phyloP scores from a whole-genome alignment of 495 filamentous ascomycete species.

The Alectoria sarmentosa region DNA sequence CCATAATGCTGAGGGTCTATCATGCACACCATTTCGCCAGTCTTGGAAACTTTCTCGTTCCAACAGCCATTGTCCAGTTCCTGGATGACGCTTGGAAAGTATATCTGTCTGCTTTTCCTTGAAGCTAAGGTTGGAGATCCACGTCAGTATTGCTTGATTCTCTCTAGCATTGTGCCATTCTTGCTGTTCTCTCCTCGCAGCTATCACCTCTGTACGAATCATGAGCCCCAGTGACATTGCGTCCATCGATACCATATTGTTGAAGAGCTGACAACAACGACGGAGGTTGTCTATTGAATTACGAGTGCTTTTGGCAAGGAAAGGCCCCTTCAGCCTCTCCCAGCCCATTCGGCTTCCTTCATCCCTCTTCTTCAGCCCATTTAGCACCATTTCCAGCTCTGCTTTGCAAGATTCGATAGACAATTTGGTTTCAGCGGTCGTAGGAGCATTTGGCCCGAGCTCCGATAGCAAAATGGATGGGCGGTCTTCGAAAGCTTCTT shows the following conservation, averaged over 20 bases:
- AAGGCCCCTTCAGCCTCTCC: slow-evolving; percentile 5
- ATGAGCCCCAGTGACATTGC: neutral
- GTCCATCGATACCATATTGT: slow-evolving; percentile 11
- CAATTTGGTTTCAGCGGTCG: neutral
- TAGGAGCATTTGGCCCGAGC: neutral
- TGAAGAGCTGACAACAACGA: slow-evolving; percentile 6
- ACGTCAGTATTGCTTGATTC: neutral
- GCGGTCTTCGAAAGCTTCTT: slow-evolving; percentile 18
- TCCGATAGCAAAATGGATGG: neutral
- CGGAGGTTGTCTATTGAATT: slow-evolving; percentile 1
- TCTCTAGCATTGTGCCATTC: slow-evolving; percentile 1
- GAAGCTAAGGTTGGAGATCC: slow-evolving; percentile 12
- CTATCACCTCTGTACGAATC: neutral
- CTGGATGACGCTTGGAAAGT: slow-evolving; percentile 6
- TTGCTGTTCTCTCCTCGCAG: slow-evolving; percentile 4
- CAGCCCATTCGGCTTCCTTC: neutral
- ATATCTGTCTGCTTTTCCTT: slow-evolving; percentile 7
- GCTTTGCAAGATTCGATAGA: slow-evolving; percentile 7
- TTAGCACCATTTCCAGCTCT: neutral
- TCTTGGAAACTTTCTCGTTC: neutral
- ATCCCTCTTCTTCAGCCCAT: slow-evolving; percentile 1
- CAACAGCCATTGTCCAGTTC: slow-evolving; percentile 14
- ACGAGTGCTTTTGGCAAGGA: slow-evolving; percentile 1
- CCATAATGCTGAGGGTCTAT: slow-evolving; percentile 6
- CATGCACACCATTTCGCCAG: slow-evolving; percentile 10